These are phyloP conservation scores for Hylodesmum podocarpum DNA, from an alignment of 306 rosid genomes.

Conservation along the genomic window DNA sequence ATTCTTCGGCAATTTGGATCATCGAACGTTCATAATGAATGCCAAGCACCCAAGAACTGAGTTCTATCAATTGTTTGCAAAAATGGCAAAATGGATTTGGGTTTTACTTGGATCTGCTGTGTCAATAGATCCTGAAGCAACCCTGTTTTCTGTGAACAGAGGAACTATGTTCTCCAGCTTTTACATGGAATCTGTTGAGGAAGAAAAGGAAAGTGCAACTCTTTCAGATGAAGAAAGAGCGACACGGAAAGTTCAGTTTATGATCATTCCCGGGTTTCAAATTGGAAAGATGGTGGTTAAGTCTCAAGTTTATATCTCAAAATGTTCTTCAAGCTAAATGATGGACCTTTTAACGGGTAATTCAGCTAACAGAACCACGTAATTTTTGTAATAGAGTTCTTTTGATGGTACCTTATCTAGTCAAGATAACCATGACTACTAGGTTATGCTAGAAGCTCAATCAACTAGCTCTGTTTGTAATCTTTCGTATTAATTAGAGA, in stretches of 20 bases:
- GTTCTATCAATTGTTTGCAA: constrained; percentile 75
- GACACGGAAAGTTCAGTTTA: constrained; percentile 55
- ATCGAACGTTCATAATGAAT: constrained; percentile 49
- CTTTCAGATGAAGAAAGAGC: constrained; percentile 22
- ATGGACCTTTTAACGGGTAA: constrained; percentile 38
- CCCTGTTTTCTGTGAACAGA: constrained; percentile 51
- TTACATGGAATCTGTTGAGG: constrained; percentile 70
- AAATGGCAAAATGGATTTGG: constrained; percentile 89
- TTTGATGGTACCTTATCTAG: constrained; percentile 22
- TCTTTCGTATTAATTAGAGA: constrained; percentile 22
- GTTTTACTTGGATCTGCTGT: constrained; percentile 54
- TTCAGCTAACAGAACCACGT: constrained; percentile 32
- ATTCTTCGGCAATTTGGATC: constrained; percentile 78
- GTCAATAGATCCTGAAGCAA: constrained; percentile 55
- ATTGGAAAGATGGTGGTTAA: constrained; percentile 53
- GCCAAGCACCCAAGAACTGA: constrained; percentile 82
- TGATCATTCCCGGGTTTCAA: constrained; percentile 81
- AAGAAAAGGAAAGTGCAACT: constrained; percentile 33
- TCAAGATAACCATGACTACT: constrained; percentile 36
- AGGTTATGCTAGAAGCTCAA: constrained; percentile 22
- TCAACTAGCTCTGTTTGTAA: constrained; percentile 30
- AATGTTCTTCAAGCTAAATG: constrained; percentile 31
- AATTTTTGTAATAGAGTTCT: constrained; percentile 30
- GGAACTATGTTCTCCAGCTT: constrained; percentile 54
- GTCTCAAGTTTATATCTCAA: constrained; percentile 67